Evolutionary conservation across 2,329 filamentous ascomycete genomes (phyloP).

Genomic region (Aspergillus phoenicis): DNA sequence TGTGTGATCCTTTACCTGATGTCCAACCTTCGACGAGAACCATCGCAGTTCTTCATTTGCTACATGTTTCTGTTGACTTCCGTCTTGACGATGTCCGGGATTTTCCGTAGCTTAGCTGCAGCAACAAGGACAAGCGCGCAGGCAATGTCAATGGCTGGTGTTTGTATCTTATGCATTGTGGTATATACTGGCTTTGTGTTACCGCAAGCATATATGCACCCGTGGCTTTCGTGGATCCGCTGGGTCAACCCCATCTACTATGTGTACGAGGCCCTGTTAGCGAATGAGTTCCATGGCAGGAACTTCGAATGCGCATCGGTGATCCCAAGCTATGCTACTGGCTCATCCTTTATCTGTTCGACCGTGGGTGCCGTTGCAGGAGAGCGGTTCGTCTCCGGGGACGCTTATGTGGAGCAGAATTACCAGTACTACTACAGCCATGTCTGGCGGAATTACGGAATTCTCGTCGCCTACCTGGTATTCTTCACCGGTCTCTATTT

Average conservation of each 20-base stretch:
- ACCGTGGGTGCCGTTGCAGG: slow-evolving; percentile 61
- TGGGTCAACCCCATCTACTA: slow-evolving; percentile 39
- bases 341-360: slow-evolving; percentile 52
- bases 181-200: slow-evolving; percentile 44
- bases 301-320: slow-evolving; percentile 24
- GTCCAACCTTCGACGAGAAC: slow-evolving; percentile 53
- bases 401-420: slow-evolving; percentile 56
- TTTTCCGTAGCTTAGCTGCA: slow-evolving; percentile 58
- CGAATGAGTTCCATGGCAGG: slow-evolving; percentile 36
- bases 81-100: slow-evolving; percentile 56
- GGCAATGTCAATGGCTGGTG: slow-evolving; percentile 53
- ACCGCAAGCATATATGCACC: slow-evolving; percentile 48
- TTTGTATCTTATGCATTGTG: slow-evolving; percentile 35
- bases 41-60: slow-evolving; percentile 60
- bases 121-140: slow-evolving; percentile 41
- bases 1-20: slow-evolving; percentile 58
- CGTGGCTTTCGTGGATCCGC: slow-evolving; percentile 51
- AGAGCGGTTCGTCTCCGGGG: slow-evolving; percentile 57
- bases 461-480: slow-evolving; percentile 64
- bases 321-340: slow-evolving; percentile 19
- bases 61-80: slow-evolving; percentile 54
- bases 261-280: slow-evolving; percentile 33
- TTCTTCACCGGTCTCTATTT: slow-evolving; percentile 66
- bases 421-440: slow-evolving; percentile 62
- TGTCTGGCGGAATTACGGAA: slow-evolving; percentile 70